Evolutionary conservation across 106 monocot genomes (phyloP).

Genomic region (Ottelia alismoides): DNA sequence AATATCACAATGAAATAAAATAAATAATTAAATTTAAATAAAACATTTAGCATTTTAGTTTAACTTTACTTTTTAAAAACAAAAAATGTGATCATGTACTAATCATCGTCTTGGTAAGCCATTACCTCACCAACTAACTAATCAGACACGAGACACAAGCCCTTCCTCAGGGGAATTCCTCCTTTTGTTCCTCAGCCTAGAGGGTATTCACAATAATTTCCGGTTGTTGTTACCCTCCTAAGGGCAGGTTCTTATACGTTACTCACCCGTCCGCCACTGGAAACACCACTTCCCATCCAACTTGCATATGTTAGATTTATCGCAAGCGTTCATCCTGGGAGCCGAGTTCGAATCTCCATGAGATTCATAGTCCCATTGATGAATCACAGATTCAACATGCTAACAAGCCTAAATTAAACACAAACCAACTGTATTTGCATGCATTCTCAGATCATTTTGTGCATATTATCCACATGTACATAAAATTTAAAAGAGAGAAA

Average conservation of each 20-base stretch:
- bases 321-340: background rate
- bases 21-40: too few species aligned
- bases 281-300: conserved; percentile 9
- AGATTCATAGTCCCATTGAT: background rate
- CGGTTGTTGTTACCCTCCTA: conserved; percentile 6
- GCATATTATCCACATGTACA: too few species aligned
- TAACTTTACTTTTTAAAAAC: too few species aligned
- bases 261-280: conserved; percentile 7
- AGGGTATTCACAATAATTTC: conserved; percentile 9
- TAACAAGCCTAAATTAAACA: too few species aligned
- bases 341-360: background rate
- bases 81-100: background rate
- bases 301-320: background rate
- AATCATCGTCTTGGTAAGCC: background rate
- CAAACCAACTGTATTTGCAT: too few species aligned
- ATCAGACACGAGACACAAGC: background rate
- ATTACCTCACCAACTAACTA: background rate
- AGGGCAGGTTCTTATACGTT: conserved; percentile 3
- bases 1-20: too few species aligned
- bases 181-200: background rate
- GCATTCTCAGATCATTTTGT: too few species aligned
- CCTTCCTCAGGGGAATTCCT: background rate
- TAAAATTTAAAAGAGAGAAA: too few species aligned
- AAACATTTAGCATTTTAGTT: too few species aligned
- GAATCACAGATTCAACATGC: too few species aligned